Conservation (phyloP, 441 rosid genomes). For the Gossypium laxum region DNA sequence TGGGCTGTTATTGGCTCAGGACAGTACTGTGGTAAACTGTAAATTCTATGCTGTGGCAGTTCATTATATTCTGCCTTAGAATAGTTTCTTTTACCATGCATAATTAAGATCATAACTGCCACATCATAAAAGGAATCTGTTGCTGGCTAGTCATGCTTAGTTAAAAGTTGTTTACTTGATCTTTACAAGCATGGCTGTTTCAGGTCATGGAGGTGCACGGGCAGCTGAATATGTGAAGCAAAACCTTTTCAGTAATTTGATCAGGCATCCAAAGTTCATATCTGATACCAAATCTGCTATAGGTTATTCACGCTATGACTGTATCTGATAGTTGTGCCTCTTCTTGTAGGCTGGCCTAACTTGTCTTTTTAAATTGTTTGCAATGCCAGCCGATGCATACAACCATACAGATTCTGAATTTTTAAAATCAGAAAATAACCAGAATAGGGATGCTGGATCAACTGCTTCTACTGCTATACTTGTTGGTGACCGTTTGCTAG, state of each 20-base stretch:
- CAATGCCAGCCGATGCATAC: constrained; percentile 73
- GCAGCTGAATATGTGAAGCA: constrained; percentile 97
- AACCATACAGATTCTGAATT: constrained; percentile 82
- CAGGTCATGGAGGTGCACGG: constrained; percentile 98
- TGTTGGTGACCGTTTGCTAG: constrained; percentile 87
- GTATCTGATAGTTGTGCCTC: constrained; percentile 2
- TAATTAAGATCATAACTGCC: not conserved
- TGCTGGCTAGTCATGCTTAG: not conserved
- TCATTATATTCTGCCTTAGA: constrained; percentile 7
- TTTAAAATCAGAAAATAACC: constrained; percentile 78
- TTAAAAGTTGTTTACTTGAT: not conserved
- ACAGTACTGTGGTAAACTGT: constrained; percentile 14
- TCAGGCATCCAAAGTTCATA: constrained; percentile 89
- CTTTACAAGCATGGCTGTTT: constrained; percentile 11
- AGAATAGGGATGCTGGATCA: constrained; percentile 95
- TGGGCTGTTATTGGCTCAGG: constrained; percentile 17
- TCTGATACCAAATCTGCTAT: constrained; percentile 85
- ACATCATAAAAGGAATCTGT: not conserved
- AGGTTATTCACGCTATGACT: constrained; percentile 33
- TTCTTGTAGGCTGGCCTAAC: constrained; percentile 11
- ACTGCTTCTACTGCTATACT: constrained; percentile 97
- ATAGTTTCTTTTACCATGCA: constrained; percentile 3
- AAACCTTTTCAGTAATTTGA: constrained; percentile 86
- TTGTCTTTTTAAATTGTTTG: constrained; percentile 8
- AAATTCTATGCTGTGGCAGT: constrained; percentile 6